Percentiles rank a stretch among this genome's conserved stretches.
Conservation (phyloP, 768 basidiomycete species). For the Lactarius sp. region DNA sequence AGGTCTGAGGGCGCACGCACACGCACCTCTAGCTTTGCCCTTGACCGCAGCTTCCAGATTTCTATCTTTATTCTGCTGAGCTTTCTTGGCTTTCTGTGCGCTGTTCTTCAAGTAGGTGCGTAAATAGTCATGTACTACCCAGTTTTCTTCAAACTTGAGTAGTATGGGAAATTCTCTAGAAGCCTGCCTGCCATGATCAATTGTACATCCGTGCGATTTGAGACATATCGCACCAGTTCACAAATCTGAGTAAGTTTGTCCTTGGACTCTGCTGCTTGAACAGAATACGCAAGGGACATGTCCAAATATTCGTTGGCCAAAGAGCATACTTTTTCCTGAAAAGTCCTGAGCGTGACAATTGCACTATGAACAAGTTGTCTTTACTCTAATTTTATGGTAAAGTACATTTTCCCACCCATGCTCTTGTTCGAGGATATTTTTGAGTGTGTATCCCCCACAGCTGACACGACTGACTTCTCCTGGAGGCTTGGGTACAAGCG, state of each 20-base stretch:
- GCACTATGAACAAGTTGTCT: not conserved
- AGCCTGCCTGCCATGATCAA: not conserved
- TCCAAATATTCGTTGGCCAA: not conserved
- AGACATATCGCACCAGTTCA: not conserved
- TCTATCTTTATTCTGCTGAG: not conserved
- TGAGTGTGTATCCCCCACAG: not conserved
- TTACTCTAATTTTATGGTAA: not conserved
- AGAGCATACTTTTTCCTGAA: not conserved
- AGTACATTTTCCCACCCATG: slow-evolving; percentile 2
- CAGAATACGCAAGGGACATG: not conserved
- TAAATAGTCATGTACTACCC: not conserved
- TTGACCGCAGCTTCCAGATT: not conserved
- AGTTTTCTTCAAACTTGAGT: not conserved
- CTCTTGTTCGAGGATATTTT: not conserved
- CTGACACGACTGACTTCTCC: not conserved
- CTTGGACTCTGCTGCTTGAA: not conserved
- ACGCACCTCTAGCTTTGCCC: slow-evolving; percentile 1
- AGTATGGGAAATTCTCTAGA: not conserved
- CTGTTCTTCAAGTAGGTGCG: not conserved
- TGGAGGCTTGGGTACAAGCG: not conserved
- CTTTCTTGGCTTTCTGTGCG: slow-evolving; percentile 3
- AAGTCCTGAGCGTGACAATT: not conserved
- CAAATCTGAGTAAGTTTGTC: not conserved
- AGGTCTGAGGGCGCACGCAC: too few relatives aligned
- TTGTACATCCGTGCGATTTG: not conserved